phyloP scores from a whole-genome alignment of 352 stramenopile species.

The Phytophthora tentaculata region DNA sequence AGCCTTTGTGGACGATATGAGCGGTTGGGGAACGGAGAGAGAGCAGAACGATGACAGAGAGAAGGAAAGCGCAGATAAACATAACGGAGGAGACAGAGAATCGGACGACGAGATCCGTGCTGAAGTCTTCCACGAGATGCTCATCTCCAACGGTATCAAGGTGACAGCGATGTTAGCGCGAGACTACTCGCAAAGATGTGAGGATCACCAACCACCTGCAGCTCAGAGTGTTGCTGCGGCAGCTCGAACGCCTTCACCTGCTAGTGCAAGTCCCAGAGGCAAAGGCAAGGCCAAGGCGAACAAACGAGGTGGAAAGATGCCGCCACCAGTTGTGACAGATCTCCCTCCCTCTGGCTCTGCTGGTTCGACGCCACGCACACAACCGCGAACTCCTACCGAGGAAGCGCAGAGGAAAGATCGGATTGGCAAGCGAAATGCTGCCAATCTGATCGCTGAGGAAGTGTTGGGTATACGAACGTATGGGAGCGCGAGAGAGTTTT shows the following conservation, averaged over 20 bases:
- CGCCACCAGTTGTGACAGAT: slow-evolving; percentile 19
- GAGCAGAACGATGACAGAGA: slow-evolving; percentile 4
- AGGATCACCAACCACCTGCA: slow-evolving; percentile 1
- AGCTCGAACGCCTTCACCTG: neutral
- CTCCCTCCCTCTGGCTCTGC: slow-evolving; percentile 3
- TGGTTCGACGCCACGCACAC: slow-evolving; percentile 6
- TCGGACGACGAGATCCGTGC: slow-evolving; percentile 22
- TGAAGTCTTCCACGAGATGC: slow-evolving; percentile 24
- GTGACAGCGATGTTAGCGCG: slow-evolving; percentile 22
- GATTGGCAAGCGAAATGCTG: slow-evolving; percentile 31
- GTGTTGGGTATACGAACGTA: slow-evolving; percentile 37
- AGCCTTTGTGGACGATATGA: slow-evolving; percentile 46
- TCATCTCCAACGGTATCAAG: slow-evolving; percentile 27
- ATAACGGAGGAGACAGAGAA: slow-evolving; percentile 1
- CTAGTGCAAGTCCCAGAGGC: neutral
- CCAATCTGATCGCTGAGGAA: slow-evolving; percentile 29
- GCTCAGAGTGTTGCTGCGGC: neutral
- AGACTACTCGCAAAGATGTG: slow-evolving; percentile 7
- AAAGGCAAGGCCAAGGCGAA: slow-evolving; percentile 2
- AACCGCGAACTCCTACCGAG: slow-evolving; percentile 9
- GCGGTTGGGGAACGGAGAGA: slow-evolving; percentile 35
- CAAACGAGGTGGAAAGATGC: slow-evolving; percentile 8
- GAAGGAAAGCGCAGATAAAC: slow-evolving; percentile 12
- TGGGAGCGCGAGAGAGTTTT: slow-evolving; percentile 37
- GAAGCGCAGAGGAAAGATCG: slow-evolving; percentile 17